Conservation (phyloP, 73 alveolate genomes). For the Paramecium biaurelia region DNA sequence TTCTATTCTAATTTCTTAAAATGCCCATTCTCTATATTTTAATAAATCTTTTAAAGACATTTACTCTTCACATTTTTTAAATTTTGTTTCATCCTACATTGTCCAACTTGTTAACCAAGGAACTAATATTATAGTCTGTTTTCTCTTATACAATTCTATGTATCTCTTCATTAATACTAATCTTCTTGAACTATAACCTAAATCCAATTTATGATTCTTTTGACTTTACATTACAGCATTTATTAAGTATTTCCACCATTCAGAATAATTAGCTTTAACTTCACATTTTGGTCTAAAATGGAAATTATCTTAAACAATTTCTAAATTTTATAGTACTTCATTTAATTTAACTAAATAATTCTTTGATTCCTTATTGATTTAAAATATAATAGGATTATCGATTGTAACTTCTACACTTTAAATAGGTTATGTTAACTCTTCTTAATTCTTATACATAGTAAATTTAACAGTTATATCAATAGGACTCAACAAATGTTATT, state of each 20-base stretch:
- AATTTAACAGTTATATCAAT: neutral
- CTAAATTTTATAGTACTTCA: constrained; percentile 31
- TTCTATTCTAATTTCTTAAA: constrained; percentile 21
- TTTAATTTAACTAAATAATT: constrained; percentile 14
- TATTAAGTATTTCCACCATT: constrained; percentile 48
- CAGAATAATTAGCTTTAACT: neutral
- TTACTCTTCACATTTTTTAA: neutral
- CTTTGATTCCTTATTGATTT: constrained; percentile 7
- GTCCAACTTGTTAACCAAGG: constrained; percentile 54
- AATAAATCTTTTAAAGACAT: constrained; percentile 25
- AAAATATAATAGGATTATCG: constrained; percentile 22
- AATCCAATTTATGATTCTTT: constrained; percentile 34
- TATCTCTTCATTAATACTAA: constrained; percentile 44
- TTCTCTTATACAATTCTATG: constrained; percentile 22
- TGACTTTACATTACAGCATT: constrained; percentile 37
- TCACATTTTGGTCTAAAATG: constrained; percentile 34
- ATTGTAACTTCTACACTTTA: neutral
- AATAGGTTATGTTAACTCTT: neutral
- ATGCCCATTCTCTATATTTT: constrained; percentile 52
- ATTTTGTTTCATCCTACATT: constrained; percentile 22
- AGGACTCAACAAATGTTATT: neutral
- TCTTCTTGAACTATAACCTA: constrained; percentile 36
- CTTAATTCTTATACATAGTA: neutral
- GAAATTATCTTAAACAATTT: constrained; percentile 19
- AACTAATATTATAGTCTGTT: constrained; percentile 16